Evolutionary conservation across 306 rosid genomes (phyloP).

Genomic region (Inga laurina): DNA sequence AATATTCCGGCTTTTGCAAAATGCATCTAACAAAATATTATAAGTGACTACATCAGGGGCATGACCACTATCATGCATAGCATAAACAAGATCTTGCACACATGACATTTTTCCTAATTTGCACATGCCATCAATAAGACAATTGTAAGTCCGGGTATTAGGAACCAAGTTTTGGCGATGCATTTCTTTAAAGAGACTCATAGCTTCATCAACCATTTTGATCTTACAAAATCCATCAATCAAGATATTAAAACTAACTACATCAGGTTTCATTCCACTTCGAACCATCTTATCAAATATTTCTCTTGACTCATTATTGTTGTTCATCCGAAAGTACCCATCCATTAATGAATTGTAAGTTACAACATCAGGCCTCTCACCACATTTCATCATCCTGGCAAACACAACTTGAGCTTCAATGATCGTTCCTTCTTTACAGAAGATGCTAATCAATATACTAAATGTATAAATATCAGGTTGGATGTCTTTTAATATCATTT

Average conservation of each 20-base stretch:
- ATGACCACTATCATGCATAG: not conserved
- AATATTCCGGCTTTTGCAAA: not conserved
- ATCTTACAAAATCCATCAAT: not conserved
- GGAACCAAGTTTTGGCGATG: not conserved
- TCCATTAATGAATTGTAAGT: not conserved
- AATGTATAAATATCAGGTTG: no score
- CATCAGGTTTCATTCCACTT: not conserved
- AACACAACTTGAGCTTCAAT: not conserved
- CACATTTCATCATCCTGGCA: not conserved
- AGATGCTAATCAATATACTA: not conserved
- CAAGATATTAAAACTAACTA: not conserved
- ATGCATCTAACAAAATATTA: not conserved
- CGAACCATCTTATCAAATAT: not conserved
- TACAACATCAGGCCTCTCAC: not conserved
- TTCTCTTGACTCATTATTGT: not conserved
- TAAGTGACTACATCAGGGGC: not conserved
- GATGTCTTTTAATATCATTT: not conserved
- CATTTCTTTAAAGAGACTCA: not conserved
- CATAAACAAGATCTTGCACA: not conserved
- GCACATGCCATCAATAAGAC: not conserved
- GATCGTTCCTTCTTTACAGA: not conserved
- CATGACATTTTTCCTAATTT: not conserved
- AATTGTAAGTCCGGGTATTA: not conserved
- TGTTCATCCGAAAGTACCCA: not conserved
- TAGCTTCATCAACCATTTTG: not conserved